Evolutionary conservation across 805 yeast genomes (phyloP), one percentile per base, ranked within the genome.

Genomic region (Saturnispora zaruensis): DNA sequence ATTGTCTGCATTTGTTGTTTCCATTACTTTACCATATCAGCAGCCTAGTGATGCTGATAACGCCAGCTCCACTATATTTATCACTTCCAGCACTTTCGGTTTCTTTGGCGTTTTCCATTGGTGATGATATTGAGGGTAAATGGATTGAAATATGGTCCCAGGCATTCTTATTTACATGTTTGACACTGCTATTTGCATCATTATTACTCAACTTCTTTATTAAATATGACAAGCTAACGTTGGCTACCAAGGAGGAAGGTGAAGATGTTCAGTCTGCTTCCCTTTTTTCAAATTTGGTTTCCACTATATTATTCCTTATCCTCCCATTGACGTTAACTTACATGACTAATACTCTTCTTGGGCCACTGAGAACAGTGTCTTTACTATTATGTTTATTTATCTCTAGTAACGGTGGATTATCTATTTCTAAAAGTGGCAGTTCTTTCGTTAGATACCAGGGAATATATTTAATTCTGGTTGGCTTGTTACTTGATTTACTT

Each of bases 61-160:
- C 47, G 21, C 43, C 47, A 37, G 60, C 69, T 0, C 72, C 72
- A 5, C 46, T 66, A 28, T 64, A 64, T 40, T 46, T 68, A 41
- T 58, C 70, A 1, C 49, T 68, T 8, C 71, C 72, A 13, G 63
- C 68, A 0, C 52, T 68, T 14, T 51, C 63, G 38, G 59, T 64
- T 13, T 66, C 71, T 2, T 54, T 63, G 41, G 59, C 61, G 4
- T 51, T 65, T 13, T 57, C 64, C 7, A 50, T 55, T 41, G 46
- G 21, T 6, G 34, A 24, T n/a, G 8, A 34, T 18, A 40, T 16
- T 30, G 24, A 25, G 13, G 33, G 41, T 20, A 28, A 21, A 32
- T 25, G 28, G 24, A 30, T 33, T 11, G n/a, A 40, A 34, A 51
- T 38, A n/a, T 44, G 57, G 3, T 45, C 33, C 7, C 50, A 45